Conservation (phyloP, 495 filamentous ascomycete genomes). For the Bacidia gigantensis region DNA sequence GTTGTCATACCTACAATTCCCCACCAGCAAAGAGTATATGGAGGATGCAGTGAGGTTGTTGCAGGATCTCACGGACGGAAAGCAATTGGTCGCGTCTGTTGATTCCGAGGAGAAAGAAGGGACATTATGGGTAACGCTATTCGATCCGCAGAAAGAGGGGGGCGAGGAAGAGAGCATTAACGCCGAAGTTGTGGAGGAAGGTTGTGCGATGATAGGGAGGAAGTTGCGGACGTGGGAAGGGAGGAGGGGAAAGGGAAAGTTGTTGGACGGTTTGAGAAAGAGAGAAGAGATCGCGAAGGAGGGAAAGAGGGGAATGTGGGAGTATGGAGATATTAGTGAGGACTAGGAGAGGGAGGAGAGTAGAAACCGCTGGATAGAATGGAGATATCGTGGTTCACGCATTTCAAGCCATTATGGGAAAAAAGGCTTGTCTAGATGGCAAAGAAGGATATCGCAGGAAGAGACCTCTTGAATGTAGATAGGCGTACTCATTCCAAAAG, state of each 20-base stretch:
- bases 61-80: conserved; percentile 47
- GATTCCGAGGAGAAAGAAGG: conserved; percentile 68
- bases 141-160: conserved; percentile 45
- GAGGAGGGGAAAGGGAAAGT: conserved; percentile 47
- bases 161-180: conserved; percentile 65
- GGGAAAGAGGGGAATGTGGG: conserved; percentile 78
- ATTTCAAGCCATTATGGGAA: background rate
- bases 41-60: conserved; percentile 61
- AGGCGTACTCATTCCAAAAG: too few species aligned
- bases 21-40: conserved; percentile 62
- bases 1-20: conserved; percentile 82
- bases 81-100: conserved; percentile 76
- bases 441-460: too few species aligned
- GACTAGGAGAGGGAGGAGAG: conserved; percentile 37
- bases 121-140: conserved; percentile 67
- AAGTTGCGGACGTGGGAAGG: conserved; percentile 83
- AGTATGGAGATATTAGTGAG: conserved; percentile 91
- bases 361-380: background rate
- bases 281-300: conserved; percentile 63
- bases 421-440: background rate
- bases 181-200: conserved; percentile 65
- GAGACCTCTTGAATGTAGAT: too few species aligned
- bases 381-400: background rate
- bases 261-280: conserved; percentile 51
- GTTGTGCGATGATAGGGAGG: conserved; percentile 73